These are phyloP conservation scores for Staphylotrichum longicolle DNA, from an alignment of 495 filamentous ascomycete species.

Conservation along the genomic window DNA sequence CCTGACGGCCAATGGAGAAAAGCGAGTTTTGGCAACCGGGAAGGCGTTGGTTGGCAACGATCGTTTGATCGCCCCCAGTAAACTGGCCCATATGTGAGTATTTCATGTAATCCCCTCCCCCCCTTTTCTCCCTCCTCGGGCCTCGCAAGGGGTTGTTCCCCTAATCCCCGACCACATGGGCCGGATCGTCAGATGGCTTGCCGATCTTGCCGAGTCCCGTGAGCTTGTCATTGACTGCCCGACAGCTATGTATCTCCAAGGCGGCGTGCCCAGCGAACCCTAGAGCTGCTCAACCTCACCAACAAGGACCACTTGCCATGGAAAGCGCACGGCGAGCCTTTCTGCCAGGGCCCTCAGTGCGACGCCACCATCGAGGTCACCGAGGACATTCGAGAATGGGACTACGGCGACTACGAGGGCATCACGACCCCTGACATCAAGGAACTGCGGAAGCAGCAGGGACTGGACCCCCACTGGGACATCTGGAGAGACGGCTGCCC, in stretches of 20 bases:
- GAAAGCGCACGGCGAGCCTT: conserved; percentile 40
- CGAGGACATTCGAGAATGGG: conserved; percentile 85
- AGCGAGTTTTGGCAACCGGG: conserved; percentile 76
- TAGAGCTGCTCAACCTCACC: conserved; percentile 72
- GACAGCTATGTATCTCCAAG: conserved; percentile 81
- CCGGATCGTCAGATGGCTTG: too few species aligned
- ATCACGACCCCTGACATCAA: conserved; percentile 73
- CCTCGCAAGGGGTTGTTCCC: not conserved
- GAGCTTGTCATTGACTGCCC: too few species aligned
- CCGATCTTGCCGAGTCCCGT: too few species aligned
- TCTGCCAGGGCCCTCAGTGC: conserved; percentile 36
- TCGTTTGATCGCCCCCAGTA: conserved; percentile 78
- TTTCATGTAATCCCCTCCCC: not conserved
- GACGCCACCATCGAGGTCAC: conserved; percentile 62
- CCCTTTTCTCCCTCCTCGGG: not conserved
- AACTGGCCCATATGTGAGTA: conserved; percentile 70
- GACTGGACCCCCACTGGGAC: conserved; percentile 63
- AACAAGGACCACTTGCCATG: conserved; percentile 46
- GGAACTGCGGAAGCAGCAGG: conserved; percentile 55
- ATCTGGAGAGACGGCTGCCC: conserved; percentile 84
- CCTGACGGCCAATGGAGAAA: conserved; percentile 83
- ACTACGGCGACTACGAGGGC: conserved; percentile 94
- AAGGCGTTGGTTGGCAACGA: conserved; percentile 79
- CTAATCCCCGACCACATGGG: too few species aligned
- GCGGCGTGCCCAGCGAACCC: conserved; percentile 77